Conservation (phyloP, 805 yeast genomes). For the Candida hispaniensis region DNA sequence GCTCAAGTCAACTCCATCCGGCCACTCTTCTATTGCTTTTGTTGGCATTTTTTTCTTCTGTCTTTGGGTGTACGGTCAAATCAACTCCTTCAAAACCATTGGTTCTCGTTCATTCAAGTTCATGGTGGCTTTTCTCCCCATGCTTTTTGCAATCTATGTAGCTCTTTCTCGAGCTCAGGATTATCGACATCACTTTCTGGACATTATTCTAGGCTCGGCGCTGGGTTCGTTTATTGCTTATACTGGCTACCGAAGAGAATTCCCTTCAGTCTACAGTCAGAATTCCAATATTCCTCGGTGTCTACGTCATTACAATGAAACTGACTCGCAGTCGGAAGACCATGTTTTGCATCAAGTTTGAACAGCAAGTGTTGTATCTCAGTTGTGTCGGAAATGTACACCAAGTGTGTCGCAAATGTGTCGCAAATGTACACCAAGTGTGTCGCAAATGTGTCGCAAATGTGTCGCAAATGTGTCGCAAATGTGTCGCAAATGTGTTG, state of each 20-base stretch:
- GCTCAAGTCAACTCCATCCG: constrained; percentile 47
- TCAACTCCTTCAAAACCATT: constrained; percentile 10
- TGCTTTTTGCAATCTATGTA: constrained; percentile 56
- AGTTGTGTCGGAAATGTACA: too few relatives aligned
- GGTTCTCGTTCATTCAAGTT: constrained; percentile 13
- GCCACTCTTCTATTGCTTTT: constrained; percentile 46
- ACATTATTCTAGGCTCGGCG: constrained; percentile 60
- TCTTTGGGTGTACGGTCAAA: constrained; percentile 40
- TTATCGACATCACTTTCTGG: constrained; percentile 87
- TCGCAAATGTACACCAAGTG: too few relatives aligned
- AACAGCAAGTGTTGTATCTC: too few relatives aligned
- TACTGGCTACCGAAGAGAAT: constrained; percentile 36
- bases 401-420: too few relatives aligned
- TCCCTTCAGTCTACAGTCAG: constrained; percentile 10
- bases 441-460: too few relatives aligned
- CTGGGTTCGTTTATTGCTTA: constrained; percentile 55
- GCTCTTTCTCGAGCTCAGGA: constrained; percentile 82
- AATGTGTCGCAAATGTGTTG: too few relatives aligned
- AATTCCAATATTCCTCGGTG: constrained; percentile 11
- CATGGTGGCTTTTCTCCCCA: constrained; percentile 22
- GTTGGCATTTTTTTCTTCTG: constrained; percentile 39
- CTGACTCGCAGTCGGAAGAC: too few relatives aligned
- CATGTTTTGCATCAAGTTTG: too few relatives aligned
- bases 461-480: too few relatives aligned
- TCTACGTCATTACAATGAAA: too few relatives aligned